phyloP scores from a whole-genome alignment of 148 eudicot genomes.

The Rhododendron kiyosumense region DNA sequence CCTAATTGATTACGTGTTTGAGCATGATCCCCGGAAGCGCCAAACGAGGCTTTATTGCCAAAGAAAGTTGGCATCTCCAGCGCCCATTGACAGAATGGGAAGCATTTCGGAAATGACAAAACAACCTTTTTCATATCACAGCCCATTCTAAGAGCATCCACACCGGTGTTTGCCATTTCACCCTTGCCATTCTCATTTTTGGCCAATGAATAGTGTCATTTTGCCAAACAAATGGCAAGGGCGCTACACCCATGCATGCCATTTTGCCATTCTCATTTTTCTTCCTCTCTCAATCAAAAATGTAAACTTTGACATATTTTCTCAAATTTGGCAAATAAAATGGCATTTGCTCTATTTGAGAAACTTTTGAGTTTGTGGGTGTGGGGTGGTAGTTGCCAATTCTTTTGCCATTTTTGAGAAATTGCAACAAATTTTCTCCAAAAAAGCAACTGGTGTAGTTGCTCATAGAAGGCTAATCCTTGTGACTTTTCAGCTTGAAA shows the following conservation, averaged over 20 bases:
- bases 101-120: not conserved
- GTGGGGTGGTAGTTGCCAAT: not conserved
- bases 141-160: not conserved
- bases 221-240: not conserved
- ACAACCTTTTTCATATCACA: not conserved
- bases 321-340: not conserved
- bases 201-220: not conserved
- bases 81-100: not conserved
- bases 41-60: not conserved
- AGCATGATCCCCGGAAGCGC: not conserved
- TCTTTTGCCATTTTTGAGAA: not conserved
- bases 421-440: not conserved
- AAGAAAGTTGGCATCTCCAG: not conserved
- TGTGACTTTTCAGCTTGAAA: not conserved
- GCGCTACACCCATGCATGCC: not conserved
- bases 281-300: not conserved
- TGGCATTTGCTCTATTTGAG: too few species aligned
- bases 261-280: not conserved
- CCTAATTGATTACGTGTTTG: not conserved
- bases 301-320: not conserved
- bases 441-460: not conserved
- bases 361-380: too few species aligned
- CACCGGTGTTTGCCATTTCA: not conserved
- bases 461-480: too few species aligned
- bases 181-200: not conserved